Conservation (phyloP, 345 rosid genomes). For the Salix caprea region DNA sequence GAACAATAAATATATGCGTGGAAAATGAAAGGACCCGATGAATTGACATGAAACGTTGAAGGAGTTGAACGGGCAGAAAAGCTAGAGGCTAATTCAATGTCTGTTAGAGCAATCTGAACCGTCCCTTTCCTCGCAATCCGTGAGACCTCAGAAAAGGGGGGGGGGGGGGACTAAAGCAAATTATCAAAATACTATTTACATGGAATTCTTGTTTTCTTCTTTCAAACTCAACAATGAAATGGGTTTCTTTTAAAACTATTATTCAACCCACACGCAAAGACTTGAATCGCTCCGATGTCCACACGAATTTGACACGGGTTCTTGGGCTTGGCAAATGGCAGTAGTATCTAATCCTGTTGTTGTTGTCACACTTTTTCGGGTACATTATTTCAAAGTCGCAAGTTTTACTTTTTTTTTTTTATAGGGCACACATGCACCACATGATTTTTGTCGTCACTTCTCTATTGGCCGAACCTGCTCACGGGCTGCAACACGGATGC, state of each 20-base stretch:
- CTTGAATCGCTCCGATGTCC: neutral
- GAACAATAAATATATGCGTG: neutral
- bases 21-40: neutral
- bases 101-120: neutral
- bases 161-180: no score
- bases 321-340: neutral
- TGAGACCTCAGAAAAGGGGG: no score
- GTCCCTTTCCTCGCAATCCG: neutral
- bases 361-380: slow-evolving; percentile 13
- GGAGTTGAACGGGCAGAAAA: neutral
- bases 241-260: neutral
- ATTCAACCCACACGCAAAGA: neutral
- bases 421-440: slow-evolving; percentile 20
- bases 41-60: neutral
- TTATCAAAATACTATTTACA: no score
- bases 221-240: no score
- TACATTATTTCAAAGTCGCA: neutral
- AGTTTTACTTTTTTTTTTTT: no score
- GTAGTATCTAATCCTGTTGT: neutral
- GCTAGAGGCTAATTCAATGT: neutral
- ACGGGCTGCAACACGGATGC: neutral
- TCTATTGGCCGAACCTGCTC: slow-evolving; percentile 10
- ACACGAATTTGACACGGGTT: neutral
- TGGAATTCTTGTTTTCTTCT: no score
- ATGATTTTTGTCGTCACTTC: slow-evolving; percentile 11